phyloP scores from a whole-genome alignment of 176 grass and related monocot genomes.

The Alloteropsis semialata region DNA sequence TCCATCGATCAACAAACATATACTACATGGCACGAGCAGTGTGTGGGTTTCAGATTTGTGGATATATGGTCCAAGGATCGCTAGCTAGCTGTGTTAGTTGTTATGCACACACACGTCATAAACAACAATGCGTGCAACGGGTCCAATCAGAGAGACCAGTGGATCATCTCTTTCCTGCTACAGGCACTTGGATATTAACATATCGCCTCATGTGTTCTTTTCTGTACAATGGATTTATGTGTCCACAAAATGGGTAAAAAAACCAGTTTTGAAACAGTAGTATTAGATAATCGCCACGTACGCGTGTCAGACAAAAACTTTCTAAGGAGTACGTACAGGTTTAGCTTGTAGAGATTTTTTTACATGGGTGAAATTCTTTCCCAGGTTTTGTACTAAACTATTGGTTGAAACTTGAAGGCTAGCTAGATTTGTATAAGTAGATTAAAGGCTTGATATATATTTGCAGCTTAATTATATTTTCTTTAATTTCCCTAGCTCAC shows the following conservation, averaged over 20 bases:
- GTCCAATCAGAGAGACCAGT: conserved; percentile 24
- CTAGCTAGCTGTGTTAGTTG: too few species aligned
- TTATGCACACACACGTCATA: conserved; percentile 25
- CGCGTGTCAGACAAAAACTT: not conserved
- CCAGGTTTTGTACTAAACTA: not conserved
- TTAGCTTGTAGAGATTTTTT: not conserved
- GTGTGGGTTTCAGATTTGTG: conserved; percentile 37
- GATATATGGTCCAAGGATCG: conserved; percentile 47
- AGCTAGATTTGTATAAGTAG: too few species aligned
- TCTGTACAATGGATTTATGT: not conserved
- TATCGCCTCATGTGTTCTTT: not conserved
- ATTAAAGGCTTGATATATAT: too few species aligned
- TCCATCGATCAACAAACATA: too few species aligned
- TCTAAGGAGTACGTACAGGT: too few species aligned
- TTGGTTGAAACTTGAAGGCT: too few species aligned
- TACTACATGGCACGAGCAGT: too few species aligned
- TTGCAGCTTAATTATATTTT: conserved; percentile 18
- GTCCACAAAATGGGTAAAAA: not conserved
- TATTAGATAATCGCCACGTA: not conserved
- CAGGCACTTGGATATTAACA: not conserved
- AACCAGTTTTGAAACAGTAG: not conserved
- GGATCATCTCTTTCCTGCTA: conserved; percentile 11
- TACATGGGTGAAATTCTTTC: not conserved
- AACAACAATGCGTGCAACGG: not conserved
- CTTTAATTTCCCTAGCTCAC: conserved; percentile 24